Base-by-base conservation (phyloP, 164 flowering plant genomes). In the Euptelea pleiosperma region DNA sequence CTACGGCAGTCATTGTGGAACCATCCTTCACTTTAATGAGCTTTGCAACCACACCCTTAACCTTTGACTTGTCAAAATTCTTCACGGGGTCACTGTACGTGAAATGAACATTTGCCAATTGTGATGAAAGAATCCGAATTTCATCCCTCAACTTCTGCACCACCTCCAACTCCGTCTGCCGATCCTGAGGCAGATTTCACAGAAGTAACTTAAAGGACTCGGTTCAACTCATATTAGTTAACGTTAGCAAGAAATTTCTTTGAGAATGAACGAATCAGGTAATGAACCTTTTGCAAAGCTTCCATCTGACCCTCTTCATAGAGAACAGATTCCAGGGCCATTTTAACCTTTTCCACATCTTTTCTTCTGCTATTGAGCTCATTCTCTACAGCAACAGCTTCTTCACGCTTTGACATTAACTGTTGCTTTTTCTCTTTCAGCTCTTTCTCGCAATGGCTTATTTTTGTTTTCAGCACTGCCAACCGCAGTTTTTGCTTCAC, bases 11-110 rank as follows among this genome's bases (percentile, higher is more conserved):
- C 81, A 79, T 67, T 44, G 96, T 63, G 9, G 93, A 76, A 63
- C 75, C 68, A 72, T 94, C 98, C 76, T 84, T 94, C 68, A 91
- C 97, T 77, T 80, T 82, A 50, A 94, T 79, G 47, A 94, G 96
- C 64, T 77, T 85, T 43, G 96, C 99, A 52, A 94, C 91, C 58
- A 89, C 97, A 43, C 99, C 99, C 74, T 94, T 94, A 57, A 94
- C 99, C 69, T 66, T 91, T 67, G 99, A 85, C 74, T 87, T 71
- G 67, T 91, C 90, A 74, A 94, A 94, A 62, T 84, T 78, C 56
- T 67, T 82, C 62, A 55, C 68, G 30, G 99, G 97, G 58, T 91
- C 91, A 63, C 76, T 79, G 61, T 83, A 94, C 36, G 64, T 76
- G 70, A 94, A 89, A 42, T 91, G 76, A 54, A 89, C 84, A 76